Evolutionary conservation across 1,139 yeast genomes (phyloP).

Genomic region (Eremothecium sinecaudum): DNA sequence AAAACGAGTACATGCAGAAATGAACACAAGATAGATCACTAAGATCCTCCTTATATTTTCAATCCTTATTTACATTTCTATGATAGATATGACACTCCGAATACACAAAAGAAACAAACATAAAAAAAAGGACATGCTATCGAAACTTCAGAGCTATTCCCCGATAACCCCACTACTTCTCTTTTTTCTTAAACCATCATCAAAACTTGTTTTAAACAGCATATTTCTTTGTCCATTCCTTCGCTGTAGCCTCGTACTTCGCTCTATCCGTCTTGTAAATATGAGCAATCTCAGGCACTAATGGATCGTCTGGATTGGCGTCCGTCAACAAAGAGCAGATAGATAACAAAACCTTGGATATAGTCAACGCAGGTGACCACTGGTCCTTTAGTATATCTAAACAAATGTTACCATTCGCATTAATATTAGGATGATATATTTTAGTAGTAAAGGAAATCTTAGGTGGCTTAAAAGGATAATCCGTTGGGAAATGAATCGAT

Average conservation of each 20-base stretch:
- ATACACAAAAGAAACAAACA: conserved; percentile 3
- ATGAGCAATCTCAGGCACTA: conserved; percentile 97
- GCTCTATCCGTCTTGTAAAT: conserved; percentile 90
- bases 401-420: conserved; percentile 80
- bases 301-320: conserved; percentile 98
- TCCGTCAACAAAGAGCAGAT: conserved; percentile 89
- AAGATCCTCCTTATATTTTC: conserved; percentile 1
- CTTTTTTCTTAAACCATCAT: conserved; percentile 10
- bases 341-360: conserved; percentile 79
- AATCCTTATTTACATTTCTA: conserved; percentile 5
- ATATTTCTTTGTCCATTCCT: conserved; percentile 97
- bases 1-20: not conserved
- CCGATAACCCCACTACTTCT: conserved; percentile 3
- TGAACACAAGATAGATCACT: not conserved
- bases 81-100: conserved; percentile 6
- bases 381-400: conserved; percentile 78
- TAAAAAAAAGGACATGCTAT: conserved; percentile 5
- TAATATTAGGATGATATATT: conserved; percentile 86
- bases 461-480: conserved; percentile 91
- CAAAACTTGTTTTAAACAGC: conserved; percentile 53
- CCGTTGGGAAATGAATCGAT: conserved; percentile 89
- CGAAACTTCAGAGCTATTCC: conserved; percentile 1
- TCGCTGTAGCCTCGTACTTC: conserved; percentile 93
- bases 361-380: conserved; percentile 87
- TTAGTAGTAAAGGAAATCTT: conserved; percentile 83